Evolutionary conservation across 495 filamentous ascomycete species (phyloP), one percentile per base, ranked within the genome.

Genomic region (Penicillium manginii): DNA sequence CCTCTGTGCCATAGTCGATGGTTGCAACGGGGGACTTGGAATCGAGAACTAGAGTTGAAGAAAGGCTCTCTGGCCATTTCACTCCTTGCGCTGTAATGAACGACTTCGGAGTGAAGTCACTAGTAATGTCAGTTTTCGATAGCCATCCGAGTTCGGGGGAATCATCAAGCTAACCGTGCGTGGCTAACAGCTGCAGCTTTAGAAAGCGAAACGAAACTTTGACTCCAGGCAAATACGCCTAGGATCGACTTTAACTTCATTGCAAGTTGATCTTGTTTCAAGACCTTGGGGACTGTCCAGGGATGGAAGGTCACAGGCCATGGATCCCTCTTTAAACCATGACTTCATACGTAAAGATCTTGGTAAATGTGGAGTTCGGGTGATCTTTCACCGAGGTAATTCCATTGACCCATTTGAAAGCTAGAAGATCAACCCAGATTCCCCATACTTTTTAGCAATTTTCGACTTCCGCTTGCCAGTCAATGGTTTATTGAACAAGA

Each of bases 1-100:
- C 58, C 14, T 60, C 58, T 9, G 52, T 11, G 2, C 43, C 45
- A 52, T 60, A 60, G 22, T 60, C 58, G 4, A 60, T 21, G 9
- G 58, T 60, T 12, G 55, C 55, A 19, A 23, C 15, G 10, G 50
- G 50, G 2, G 50, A 22, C 19, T 22, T 5, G 9, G 45, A 23
- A 4, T 47, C 10, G 45, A 47, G 45, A 47, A 22, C 4, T 23
- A 47, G 22, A 26, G 21, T 19, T 1, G 18, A 15, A 19, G 45
- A 26, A 5, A 14, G 22, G n/a, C 2, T 23, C 10, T 47, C 21
- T 47, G 45, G 45, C 45, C 45, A 47, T 15, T 47, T 22, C 3
- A 47, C 22, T 23, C 26, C 45, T 47, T 22, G 7, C 15, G 18
- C 45, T 26, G 21, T 3, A 23, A n/a, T 26, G 3, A 47, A 23